Evolutionary conservation across 2,329 filamentous ascomycete genomes (phyloP), one percentile per base, ranked within the genome.

Genomic region (Aspergillus pseudonomiae): DNA sequence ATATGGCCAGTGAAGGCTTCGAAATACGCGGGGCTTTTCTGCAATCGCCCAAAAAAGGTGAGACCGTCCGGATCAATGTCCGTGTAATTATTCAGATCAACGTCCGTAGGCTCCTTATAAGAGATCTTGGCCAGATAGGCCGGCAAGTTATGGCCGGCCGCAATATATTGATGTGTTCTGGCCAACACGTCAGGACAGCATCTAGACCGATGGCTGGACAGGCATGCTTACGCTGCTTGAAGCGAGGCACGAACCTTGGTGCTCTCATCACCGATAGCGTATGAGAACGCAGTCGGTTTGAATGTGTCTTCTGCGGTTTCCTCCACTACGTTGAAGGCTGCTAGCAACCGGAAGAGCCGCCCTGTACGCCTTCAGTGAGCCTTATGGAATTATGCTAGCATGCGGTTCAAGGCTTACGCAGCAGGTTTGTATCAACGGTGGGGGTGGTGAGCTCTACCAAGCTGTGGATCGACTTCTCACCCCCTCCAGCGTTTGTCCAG

Each of bases 1-100:
- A 80, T 80, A 60, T 75, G 74, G 2, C 72, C 74, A 9, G 71
- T 75, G 59, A 79, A 79, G 19, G 71, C 71, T 41, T 70, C 71
- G 10, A 73, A 72, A 14, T 68, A 72, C 0, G 67, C 63, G 1
- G 73, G 67, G n/a, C 71, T 75, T 21, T 70, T 68, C 50, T 73
- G 70, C 12, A 76, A 64, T 3, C 76, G 73, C 3, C 65, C 74
- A 39, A 79, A 79, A 69, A 78, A 48, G 12, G 4, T 56, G 36
- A 72, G 62, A 16, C 62, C 60, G 21, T 70, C 70, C 0, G 66
- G 60, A 34, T 72, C 69, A 16, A 53, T 50, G 30, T 61, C 69
- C 1, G 69, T 60, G 63, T 71, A 60, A 34, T 73, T 75, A 36
- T 73, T 72, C n/a, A 57, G 57, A 11, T 63, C 66, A 4, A 74